Evolutionary conservation across 306 rosid species (phyloP).

Genomic region (Cucurbita ficifolia): DNA sequence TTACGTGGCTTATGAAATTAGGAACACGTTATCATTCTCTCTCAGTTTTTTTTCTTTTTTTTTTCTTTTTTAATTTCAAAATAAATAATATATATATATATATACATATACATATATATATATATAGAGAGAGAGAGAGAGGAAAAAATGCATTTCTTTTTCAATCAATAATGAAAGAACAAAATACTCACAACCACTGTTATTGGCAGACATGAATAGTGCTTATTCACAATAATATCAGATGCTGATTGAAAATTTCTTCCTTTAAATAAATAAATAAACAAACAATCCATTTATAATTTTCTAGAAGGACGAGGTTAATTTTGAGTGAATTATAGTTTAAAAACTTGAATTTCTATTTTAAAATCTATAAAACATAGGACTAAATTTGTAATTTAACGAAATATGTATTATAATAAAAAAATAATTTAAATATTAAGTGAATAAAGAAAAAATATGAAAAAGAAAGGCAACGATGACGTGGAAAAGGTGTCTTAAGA

Average conservation of each 20-base stretch:
- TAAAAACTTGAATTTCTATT: too few relatives aligned
- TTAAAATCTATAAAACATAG: too few relatives aligned
- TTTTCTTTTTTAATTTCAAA: too few relatives aligned
- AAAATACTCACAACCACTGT: not conserved
- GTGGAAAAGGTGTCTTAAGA: not conserved
- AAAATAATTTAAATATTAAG: not conserved
- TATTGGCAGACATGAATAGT: not conserved
- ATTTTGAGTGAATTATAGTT: not conserved
- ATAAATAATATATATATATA: too few relatives aligned
- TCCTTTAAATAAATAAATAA: not conserved
- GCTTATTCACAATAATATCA: not conserved
- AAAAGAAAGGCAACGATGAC: not conserved
- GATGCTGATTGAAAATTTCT: not conserved
- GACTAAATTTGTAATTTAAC: too few relatives aligned
- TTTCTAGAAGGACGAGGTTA: not conserved
- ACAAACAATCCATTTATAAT: not conserved
- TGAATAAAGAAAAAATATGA: not conserved
- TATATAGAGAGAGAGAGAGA: not conserved
- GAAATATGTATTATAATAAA: not conserved
- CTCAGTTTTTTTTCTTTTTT: too few relatives aligned
- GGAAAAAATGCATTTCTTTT: not conserved
- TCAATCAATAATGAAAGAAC: not conserved
- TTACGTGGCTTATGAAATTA: not conserved
- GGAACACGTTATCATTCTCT: not conserved
- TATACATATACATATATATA: too few relatives aligned